phyloP scores from a whole-genome alignment of 2,329 filamentous ascomycete genomes.

The Fragosphaeria purpurea region DNA sequence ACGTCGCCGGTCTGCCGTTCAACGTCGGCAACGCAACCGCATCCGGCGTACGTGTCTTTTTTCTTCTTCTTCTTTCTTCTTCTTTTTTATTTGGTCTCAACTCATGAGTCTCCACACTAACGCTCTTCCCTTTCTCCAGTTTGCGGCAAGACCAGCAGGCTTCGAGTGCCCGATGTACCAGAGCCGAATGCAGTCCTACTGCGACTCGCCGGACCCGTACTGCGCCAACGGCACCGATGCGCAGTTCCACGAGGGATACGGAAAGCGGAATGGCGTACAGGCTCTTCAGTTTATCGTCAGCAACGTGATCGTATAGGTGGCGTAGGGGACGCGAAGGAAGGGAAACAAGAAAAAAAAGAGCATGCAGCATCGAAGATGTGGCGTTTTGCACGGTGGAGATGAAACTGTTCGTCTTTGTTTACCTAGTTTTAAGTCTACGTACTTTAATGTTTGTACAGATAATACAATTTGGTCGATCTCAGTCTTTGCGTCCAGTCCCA shows the following conservation, averaged over 20 bases:
- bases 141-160: constrained; percentile 44
- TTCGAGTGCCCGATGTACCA: constrained; percentile 41
- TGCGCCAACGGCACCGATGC: constrained; percentile 48
- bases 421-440: no score
- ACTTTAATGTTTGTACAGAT: no score
- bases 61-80: constrained; percentile 40
- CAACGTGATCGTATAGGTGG: constrained; percentile 26
- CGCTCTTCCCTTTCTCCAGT: constrained; percentile 25
- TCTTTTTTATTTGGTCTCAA: constrained; percentile 18
- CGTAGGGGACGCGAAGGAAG: no score
- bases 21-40: constrained; percentile 48
- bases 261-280: constrained; percentile 42
- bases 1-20: constrained; percentile 40
- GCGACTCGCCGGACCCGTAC: constrained; percentile 49
- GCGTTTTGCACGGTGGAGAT: no score
- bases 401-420: no score
- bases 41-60: constrained; percentile 38
- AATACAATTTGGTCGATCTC: no score
- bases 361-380: no score
- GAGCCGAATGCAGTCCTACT: constrained; percentile 47
- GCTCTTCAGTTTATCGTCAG: constrained; percentile 48
- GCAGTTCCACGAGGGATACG: constrained; percentile 47
- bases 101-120: no score
- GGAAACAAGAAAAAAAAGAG: no score
- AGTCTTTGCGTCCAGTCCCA: no score